phyloP scores from a whole-genome alignment of 495 filamentous ascomycete genomes.

The Trypethelium eluteriae region DNA sequence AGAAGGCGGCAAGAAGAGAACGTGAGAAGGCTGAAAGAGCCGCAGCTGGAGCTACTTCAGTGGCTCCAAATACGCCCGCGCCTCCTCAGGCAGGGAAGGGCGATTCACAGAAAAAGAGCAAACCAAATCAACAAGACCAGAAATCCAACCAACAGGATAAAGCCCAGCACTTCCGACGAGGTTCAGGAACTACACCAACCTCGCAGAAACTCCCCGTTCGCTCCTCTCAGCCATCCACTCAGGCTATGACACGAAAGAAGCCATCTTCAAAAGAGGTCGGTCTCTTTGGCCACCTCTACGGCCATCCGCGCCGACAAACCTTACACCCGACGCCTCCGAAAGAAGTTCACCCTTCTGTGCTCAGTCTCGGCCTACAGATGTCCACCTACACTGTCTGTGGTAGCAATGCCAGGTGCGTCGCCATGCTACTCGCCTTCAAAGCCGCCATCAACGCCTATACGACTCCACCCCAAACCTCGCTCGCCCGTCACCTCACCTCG shows the following conservation, averaged over 20 bases:
- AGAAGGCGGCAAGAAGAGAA: constrained; percentile 33
- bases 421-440: constrained; percentile 82
- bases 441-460: constrained; percentile 88
- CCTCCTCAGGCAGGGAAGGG: constrained; percentile 25
- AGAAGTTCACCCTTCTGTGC: constrained; percentile 82
- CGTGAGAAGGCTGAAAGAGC: constrained; percentile 29
- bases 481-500: constrained; percentile 85
- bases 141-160: constrained; percentile 16
- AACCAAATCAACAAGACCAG: constrained; percentile 27
- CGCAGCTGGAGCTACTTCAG: constrained; percentile 22
- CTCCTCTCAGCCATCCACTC: constrained; percentile 18
- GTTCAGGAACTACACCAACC: constrained; percentile 12
- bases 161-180: constrained; percentile 26
- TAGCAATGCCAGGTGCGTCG: constrained; percentile 79
- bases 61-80: constrained; percentile 28
- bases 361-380: constrained; percentile 83
- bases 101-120: constrained; percentile 19
- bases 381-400: constrained; percentile 82
- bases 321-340: constrained; percentile 64
- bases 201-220: constrained; percentile 18
- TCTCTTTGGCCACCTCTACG: constrained; percentile 80
- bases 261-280: constrained; percentile 62
- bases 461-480: constrained; percentile 71
- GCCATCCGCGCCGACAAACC: constrained; percentile 59
- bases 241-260: constrained; percentile 41